Evolutionary conservation across 805 yeast genomes (phyloP), one percentile per base, ranked within the genome.

Genomic region (Isabelozyma pseudorhagii): DNA sequence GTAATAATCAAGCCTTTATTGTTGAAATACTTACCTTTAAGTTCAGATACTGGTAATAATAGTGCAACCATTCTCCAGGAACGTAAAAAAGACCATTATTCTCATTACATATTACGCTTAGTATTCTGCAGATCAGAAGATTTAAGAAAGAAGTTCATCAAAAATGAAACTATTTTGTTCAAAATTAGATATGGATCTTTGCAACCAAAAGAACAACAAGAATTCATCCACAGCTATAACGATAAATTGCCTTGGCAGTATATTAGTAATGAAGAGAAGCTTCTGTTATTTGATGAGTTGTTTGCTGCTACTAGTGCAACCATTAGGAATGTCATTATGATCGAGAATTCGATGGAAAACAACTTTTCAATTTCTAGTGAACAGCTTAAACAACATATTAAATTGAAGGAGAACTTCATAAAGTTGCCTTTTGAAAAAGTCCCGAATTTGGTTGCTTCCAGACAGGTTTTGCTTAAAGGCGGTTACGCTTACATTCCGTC

Each of bases 61-160:
- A 69, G 68, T 51, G 74, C 80, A 48, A 63, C 68, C 14, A 63
- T 70, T 3, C 63, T 73, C 41, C 72, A 73, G 39, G 96, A 89
- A 62, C 81, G 96, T 56, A 80, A 80, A 55, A 93, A 93, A 64
- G 99, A 94, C 68, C 93, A 90, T 61, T 90, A 89, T 64, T 87
- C 96, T 5, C 99, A 94, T 69, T 94, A 74, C 63, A 92, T 93
- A 36, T 70, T 94, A 54, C 77, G 97, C 48, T 75, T 94, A 39
- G 97, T 96, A 43, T 94, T 94, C 64, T 89, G 97, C 63, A 83
- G 96, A 54, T 81, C 83, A 3, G 89, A 88, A 45, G 98, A 93
- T 51, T 76, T 92, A 45, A 79, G 97, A 53, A 81, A 78, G 36
- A 82, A 93, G 62, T 93, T 94, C 59, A 74, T 89, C 31, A 80